These are phyloP conservation scores for Chrysoporthe deuterocubensis DNA, from an alignment of 2,329 filamentous ascomycete genomes.

Conservation along the genomic window DNA sequence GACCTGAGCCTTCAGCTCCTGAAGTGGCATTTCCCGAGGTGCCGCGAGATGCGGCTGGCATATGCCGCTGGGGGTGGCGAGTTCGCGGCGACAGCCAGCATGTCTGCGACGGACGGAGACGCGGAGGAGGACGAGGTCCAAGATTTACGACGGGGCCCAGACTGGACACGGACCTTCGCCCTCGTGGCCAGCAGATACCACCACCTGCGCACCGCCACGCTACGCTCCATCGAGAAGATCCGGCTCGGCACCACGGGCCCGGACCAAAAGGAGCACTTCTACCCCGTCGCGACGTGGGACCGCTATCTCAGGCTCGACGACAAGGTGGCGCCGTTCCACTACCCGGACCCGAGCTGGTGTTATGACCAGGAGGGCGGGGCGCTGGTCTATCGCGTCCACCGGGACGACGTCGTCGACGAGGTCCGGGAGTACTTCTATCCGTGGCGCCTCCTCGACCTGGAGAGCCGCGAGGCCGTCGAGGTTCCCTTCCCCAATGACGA, in stretches of 20 bases:
- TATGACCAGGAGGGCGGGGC: slow-evolving; percentile 57
- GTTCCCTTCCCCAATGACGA: slow-evolving; percentile 54
- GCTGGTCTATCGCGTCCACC: slow-evolving; percentile 52
- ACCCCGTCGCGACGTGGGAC: slow-evolving; percentile 46
- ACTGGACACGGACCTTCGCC: slow-evolving; percentile 52
- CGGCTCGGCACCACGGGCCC: slow-evolving; percentile 37
- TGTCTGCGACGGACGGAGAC: slow-evolving; percentile 19
- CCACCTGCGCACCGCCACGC: slow-evolving; percentile 52
- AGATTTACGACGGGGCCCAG: slow-evolving; percentile 11
- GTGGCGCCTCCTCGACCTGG: slow-evolving; percentile 56
- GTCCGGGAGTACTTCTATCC: slow-evolving; percentile 19
- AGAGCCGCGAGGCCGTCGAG: slow-evolving; percentile 43
- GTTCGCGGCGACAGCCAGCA: slow-evolving; percentile 26
- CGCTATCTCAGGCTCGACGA: slow-evolving; percentile 48
- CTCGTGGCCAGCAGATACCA: slow-evolving; percentile 58
- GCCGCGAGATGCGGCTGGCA: slow-evolving; percentile 54
- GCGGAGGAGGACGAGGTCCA: slow-evolving; percentile 16
- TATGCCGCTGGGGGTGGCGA: slow-evolving; percentile 28
- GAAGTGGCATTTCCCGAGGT: slow-evolving; percentile 55
- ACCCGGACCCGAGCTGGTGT: slow-evolving; percentile 57
- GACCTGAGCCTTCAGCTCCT: slow-evolving; percentile 52
- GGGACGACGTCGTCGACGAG: slow-evolving; percentile 31
- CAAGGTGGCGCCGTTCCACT: slow-evolving; percentile 47
- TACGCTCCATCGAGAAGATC: slow-evolving; percentile 51
- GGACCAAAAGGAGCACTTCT: slow-evolving; percentile 37